A percentile compares a stretch with the other conserved stretches of the same genome.
Evolutionary conservation across 306 rosid genomes (phyloP).

Genomic region (Cyclanthera cordifolia): DNA sequence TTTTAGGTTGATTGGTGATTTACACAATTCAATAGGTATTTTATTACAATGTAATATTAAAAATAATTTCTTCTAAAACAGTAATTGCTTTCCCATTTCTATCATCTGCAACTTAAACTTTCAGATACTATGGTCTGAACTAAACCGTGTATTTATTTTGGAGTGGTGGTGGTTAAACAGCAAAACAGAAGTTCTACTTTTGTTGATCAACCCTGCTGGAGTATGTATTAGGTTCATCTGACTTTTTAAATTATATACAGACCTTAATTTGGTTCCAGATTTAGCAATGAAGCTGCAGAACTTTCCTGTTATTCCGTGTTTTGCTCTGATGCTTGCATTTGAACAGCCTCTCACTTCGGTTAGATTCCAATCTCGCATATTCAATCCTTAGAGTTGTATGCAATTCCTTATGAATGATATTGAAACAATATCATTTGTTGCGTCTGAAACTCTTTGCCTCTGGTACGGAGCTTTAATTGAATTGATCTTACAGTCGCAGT

Average conservation of each 20-base stretch:
- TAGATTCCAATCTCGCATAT: conserved; percentile 25
- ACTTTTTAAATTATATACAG: conserved; percentile 28
- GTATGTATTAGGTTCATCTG: not conserved
- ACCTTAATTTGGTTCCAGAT: conserved; percentile 49
- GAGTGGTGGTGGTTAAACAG: not conserved
- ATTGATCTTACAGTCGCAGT: not conserved
- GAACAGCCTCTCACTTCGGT: conserved; percentile 65
- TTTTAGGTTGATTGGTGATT: no score
- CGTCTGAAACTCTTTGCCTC: not conserved
- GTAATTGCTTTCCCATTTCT: not conserved
- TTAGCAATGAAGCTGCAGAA: conserved; percentile 45
- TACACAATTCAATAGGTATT: no score
- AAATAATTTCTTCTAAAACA: not conserved
- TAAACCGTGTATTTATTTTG: not conserved
- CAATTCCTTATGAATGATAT: not conserved
- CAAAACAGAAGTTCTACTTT: not conserved
- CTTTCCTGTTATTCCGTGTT: conserved; percentile 64
- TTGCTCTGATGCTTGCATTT: conserved; percentile 81
- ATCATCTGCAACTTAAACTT: not conserved
- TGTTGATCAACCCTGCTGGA: not conserved
- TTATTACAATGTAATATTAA: not conserved
- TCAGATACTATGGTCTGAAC: not conserved
- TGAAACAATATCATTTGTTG: not conserved
- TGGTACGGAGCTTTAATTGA: not conserved
- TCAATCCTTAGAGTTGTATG: not conserved